Evolutionary conservation across 148 eudicot genomes (phyloP), one percentile per base, ranked within the genome.

Genomic region (Spergularia bocconei): DNA sequence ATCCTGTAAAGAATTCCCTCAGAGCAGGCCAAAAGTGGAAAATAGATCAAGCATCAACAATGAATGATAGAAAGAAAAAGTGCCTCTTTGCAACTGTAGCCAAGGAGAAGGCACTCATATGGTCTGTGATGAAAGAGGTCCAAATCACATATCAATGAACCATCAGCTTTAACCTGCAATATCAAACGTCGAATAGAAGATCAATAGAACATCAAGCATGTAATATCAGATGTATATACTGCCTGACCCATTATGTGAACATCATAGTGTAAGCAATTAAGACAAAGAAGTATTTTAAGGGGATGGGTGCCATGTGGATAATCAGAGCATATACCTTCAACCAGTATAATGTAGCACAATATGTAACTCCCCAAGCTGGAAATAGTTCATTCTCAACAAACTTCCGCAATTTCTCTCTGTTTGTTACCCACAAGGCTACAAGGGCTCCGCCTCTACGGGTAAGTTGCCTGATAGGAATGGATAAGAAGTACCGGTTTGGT

Each of bases 101-200:
- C 98, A 41, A 95, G 77, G 41, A 95, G 89, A 85, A 95, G 93
- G 79, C 98, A 95, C 71, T 95, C 98, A 74, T 95, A 95, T 54
- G 98, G 98, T 72, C 93, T 86, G 78, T 95, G 98, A 80, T 95
- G 98, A 75, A 95, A 95, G 73, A 90, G 96, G 78, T 92, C 96
- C 83, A 92, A 69, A 41, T 92, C 96, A 82, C 98, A 81, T 76
- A 89, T 85, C 85, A 95, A 86, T 53, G 84, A 85, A 48, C 97
- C 91, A 71, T 95, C 88, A 39, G 87, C 77, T 84, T 92, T 95
- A 53, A 92, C 96, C 98, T 94, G 86, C 80, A 79, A 76, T 44
- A 29, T 29, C 36, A 29, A 29, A 29, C 36, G 36, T 29, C 36
- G 3, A 29, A 29, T 77, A 56, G 79, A 13, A 65, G 47, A 25